Evolutionary conservation across 75 land plant species (phyloP).

Genomic region (Pseudotsuga menziesii): DNA sequence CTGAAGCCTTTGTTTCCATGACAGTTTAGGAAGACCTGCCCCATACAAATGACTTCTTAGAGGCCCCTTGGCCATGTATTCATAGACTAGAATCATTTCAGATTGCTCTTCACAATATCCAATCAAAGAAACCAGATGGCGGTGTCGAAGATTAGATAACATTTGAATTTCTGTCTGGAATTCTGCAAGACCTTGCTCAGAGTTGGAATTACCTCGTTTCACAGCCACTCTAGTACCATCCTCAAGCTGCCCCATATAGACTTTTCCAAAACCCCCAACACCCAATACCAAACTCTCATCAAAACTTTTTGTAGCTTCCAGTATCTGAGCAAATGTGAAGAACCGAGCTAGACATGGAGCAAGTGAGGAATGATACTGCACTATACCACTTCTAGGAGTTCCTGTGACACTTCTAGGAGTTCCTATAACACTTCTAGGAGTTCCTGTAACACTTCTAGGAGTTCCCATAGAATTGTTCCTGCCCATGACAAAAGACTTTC

Average conservation of each 20-base stretch:
- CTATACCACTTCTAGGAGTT: constrained; percentile 23
- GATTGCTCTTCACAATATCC: constrained; percentile 76
- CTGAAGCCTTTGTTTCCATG: constrained; percentile 84
- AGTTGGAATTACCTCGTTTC: constrained; percentile 56
- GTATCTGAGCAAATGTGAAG: too few relatives aligned
- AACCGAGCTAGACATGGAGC: constrained; percentile 21
- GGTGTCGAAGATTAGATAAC: constrained; percentile 81
- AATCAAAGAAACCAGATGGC: constrained; percentile 75
- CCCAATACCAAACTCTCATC: constrained; percentile 44
- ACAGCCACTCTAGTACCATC: constrained; percentile 75
- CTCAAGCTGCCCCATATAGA: constrained; percentile 49
- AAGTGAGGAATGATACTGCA: constrained; percentile 56
- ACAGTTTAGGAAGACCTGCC: constrained; percentile 30
- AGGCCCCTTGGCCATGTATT: constrained; percentile 87
- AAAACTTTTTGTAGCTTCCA: constrained; percentile 62
- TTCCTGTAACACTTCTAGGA: constrained; percentile 35
- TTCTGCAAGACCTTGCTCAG: constrained; percentile 67
- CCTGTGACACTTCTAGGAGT: too few relatives aligned
- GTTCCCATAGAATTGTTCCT: constrained; percentile 17
- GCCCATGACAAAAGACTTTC: constrained; percentile 29
- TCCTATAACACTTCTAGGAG: too few relatives aligned
- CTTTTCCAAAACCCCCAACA: constrained; percentile 93
- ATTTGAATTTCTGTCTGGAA: constrained; percentile 79
- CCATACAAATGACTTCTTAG: constrained; percentile 85
- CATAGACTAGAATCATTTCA: constrained; percentile 85